Conservation (phyloP, 2,329 filamentous ascomycete species). For the Blastomyces emzantsi region DNA sequence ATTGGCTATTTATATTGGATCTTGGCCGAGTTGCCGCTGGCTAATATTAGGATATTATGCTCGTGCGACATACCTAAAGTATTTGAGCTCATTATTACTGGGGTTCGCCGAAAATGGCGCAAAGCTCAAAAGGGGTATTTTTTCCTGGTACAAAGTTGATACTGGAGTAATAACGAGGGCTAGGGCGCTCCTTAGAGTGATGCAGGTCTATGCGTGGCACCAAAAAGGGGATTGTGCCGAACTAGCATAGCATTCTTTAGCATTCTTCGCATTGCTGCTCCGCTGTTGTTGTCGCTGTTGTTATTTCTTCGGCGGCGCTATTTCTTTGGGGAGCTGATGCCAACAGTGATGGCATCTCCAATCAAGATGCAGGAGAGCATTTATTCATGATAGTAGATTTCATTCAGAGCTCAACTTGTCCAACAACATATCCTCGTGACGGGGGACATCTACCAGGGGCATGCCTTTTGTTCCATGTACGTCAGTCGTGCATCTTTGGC, state of each 20-base stretch:
- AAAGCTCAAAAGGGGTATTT: slow-evolving; percentile 1
- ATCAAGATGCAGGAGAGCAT: not conserved
- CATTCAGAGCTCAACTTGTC: not conserved
- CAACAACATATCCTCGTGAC: slow-evolving; percentile 3
- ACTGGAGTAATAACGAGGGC: not conserved
- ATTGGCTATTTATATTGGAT: not conserved
- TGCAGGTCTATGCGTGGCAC: slow-evolving; percentile 3
- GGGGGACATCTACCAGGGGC: slow-evolving; percentile 1
- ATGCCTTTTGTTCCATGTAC: not conserved
- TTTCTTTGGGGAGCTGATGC: not conserved
- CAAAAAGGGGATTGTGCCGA: not conserved
- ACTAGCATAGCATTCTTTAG: not conserved
- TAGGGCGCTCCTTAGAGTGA: not conserved
- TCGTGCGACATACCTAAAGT: not conserved
- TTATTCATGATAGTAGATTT: not conserved
- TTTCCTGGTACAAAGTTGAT: not conserved
- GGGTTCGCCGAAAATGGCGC: not conserved
- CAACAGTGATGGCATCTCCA: not conserved
- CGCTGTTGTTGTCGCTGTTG: not conserved
- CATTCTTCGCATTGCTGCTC: not conserved
- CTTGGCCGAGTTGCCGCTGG: not conserved
- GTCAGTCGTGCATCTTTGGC: slow-evolving; percentile 2
- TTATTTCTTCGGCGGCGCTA: not conserved
- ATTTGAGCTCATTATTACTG: not conserved
- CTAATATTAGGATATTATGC: not conserved